phyloP scores from a whole-genome alignment of 768 basidiomycete genomes.

The Pleurotus djamor region DNA sequence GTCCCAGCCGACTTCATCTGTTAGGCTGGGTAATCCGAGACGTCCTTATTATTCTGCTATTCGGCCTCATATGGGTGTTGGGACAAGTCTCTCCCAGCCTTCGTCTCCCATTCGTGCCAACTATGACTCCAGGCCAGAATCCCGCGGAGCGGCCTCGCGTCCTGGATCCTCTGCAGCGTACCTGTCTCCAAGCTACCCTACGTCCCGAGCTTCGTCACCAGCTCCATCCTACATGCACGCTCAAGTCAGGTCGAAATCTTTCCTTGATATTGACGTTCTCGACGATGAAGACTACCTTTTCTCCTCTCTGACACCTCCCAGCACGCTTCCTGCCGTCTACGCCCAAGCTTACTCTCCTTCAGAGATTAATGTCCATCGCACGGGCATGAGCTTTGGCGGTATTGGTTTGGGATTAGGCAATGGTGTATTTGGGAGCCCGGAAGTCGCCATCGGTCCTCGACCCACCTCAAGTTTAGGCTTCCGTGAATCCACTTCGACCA shows the following conservation, averaged over 20 bases:
- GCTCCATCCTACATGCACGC: background rate
- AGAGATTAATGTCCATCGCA: background rate
- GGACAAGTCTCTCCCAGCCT: constrained; percentile 1
- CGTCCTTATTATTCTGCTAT: constrained; percentile 57
- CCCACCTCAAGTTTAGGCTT: constrained; percentile 2
- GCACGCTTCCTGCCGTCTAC: background rate
- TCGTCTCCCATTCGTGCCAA: background rate
- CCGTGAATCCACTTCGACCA: background rate
- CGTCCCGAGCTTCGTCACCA: constrained; percentile 4
- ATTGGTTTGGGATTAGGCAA: background rate
- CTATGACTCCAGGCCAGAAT: background rate
- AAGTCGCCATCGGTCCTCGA: background rate
- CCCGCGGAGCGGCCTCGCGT: background rate
- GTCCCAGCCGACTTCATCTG: constrained; percentile 21
- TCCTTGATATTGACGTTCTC: constrained; percentile 3
- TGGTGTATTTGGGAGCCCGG: constrained; percentile 3
- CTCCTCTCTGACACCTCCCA: constrained; percentile 2
- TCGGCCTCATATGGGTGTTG: constrained; percentile 30
- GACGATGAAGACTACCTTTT: constrained; percentile 5
- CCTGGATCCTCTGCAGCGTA: constrained; percentile 1
- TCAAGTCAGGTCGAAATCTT: constrained; percentile 3
- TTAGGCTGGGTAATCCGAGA: constrained; percentile 48
- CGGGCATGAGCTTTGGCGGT: background rate
- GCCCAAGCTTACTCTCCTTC: constrained; percentile 1
- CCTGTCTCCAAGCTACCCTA: background rate